These are phyloP conservation scores for Eutrema salsugineum DNA, from an alignment of 441 rosid genomes.

Conservation along the genomic window DNA sequence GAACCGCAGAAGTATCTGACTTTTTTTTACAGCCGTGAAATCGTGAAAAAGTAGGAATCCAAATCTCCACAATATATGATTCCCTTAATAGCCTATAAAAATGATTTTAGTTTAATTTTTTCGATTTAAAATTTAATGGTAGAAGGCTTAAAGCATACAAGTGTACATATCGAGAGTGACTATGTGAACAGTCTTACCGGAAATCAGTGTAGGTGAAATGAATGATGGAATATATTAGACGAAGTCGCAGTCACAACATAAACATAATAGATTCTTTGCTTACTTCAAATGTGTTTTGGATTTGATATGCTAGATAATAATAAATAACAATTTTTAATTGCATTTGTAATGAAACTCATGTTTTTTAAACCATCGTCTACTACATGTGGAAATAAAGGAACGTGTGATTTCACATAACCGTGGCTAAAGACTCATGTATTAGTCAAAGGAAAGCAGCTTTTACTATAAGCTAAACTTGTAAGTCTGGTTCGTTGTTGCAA, in stretches of 20 bases:
- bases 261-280: neutral
- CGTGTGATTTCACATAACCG: no score
- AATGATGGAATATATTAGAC: neutral
- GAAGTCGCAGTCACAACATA: neutral
- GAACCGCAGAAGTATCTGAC: neutral
- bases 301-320: no score
- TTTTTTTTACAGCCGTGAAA: neutral
- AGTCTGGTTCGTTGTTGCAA: no score
- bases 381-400: no score
- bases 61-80: constrained; percentile 14
- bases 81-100: neutral
- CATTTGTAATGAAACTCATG: no score
- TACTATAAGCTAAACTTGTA: no score
- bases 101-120: neutral
- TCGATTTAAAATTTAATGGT: neutral
- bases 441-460: no score
- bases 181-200: neutral
- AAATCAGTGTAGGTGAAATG: constrained; percentile 1
- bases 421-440: no score
- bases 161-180: neutral
- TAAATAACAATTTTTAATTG: no score
- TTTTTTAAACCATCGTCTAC: no score
- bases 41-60: neutral
- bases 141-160: neutral
- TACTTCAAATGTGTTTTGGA: neutral